A percentile compares a stretch with the other conserved stretches of the same genome.
Conservation (phyloP, 2,329 filamentous ascomycete genomes). For the Penicillium italicum region DNA sequence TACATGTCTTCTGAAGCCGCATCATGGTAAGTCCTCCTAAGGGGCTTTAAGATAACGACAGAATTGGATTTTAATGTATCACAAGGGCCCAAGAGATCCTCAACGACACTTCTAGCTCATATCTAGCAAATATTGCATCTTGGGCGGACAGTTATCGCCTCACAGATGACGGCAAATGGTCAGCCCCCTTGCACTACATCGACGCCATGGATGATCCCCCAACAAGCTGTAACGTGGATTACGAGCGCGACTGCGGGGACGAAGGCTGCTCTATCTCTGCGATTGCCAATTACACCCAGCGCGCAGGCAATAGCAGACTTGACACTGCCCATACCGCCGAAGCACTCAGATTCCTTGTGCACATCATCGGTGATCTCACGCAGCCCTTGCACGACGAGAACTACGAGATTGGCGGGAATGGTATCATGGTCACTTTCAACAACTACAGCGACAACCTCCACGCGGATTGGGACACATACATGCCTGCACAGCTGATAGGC, state of each 20-base stretch:
- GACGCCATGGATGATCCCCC: constrained; percentile 51
- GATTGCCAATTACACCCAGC: constrained; percentile 49
- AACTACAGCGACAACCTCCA: constrained; percentile 62
- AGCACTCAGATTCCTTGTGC: constrained; percentile 51
- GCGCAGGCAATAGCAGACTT: constrained; percentile 11
- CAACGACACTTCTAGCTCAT: constrained; percentile 42
- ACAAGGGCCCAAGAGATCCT: constrained; percentile 41
- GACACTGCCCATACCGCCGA: constrained; percentile 42
- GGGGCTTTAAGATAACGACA: not conserved
- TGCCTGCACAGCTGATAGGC: constrained; percentile 62
- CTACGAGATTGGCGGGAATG: constrained; percentile 63
- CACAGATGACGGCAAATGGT: constrained; percentile 48
- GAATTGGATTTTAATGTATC: not conserved
- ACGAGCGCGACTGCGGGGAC: constrained; percentile 50
- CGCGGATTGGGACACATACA: constrained; percentile 69
- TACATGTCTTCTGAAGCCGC: constrained; percentile 45
- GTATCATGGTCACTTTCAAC: constrained; percentile 62
- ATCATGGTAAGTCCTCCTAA: constrained; percentile 32
- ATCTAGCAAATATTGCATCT: constrained; percentile 51
- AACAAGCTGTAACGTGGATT: constrained; percentile 47
- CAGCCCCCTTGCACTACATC: constrained; percentile 50
- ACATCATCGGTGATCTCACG: constrained; percentile 64
- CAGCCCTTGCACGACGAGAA: constrained; percentile 66
- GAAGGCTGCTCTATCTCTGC: constrained; percentile 52
- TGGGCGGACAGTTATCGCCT: constrained; percentile 54